Percentiles rank a stretch among this genome's conserved stretches.
These are phyloP conservation scores for Lepraria neglecta DNA, from an alignment of 495 filamentous ascomycete genomes.

Conservation along the genomic window DNA sequence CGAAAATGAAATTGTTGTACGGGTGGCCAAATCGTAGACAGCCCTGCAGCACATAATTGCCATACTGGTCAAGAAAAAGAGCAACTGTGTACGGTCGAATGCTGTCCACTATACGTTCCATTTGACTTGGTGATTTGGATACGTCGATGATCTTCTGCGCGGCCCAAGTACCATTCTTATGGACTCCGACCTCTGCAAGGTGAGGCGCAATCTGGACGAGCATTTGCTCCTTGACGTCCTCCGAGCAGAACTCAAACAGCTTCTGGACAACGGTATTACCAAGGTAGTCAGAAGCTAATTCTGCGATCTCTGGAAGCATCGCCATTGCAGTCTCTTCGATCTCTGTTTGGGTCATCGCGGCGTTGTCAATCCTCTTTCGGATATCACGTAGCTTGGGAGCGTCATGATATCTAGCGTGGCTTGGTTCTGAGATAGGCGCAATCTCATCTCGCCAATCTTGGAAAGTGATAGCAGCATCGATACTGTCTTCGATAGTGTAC, in stretches of 20 bases:
- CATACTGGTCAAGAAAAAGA: slow-evolving; percentile 93
- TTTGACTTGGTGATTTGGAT: slow-evolving; percentile 75
- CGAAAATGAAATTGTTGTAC: slow-evolving; percentile 94
- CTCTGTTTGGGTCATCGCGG: slow-evolving; percentile 72
- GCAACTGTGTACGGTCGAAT: slow-evolving; percentile 80
- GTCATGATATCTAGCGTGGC: slow-evolving; percentile 85
- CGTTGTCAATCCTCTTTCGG: slow-evolving; percentile 94
- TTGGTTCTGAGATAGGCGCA: slow-evolving; percentile 80
- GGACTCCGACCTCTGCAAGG: slow-evolving; percentile 90
- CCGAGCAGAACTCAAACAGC: slow-evolving; percentile 92
- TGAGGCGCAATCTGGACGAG: slow-evolving; percentile 80
- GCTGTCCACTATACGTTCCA: slow-evolving; percentile 73
- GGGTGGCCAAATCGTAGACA: slow-evolving; percentile 85
- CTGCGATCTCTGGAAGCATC: slow-evolving; percentile 95
- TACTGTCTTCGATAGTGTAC: slow-evolving; percentile 61
- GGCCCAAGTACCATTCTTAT: slow-evolving; percentile 99
- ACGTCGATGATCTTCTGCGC: slow-evolving; percentile 99
- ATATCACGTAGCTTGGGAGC: slow-evolving; percentile 94
- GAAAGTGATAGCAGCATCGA: slow-evolving; percentile 70
- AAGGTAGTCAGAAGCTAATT: slow-evolving; percentile 89
- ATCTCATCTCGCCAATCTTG: slow-evolving; percentile 73
- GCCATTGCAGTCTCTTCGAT: slow-evolving; percentile 85
- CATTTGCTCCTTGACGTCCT: slow-evolving; percentile 86
- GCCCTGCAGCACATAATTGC: slow-evolving; percentile 96
- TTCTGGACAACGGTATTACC: slow-evolving; percentile 99